Evolutionary conservation across 495 filamentous ascomycete genomes (phyloP), one percentile per base, ranked within the genome.

Genomic region (Immersiella caudata): DNA sequence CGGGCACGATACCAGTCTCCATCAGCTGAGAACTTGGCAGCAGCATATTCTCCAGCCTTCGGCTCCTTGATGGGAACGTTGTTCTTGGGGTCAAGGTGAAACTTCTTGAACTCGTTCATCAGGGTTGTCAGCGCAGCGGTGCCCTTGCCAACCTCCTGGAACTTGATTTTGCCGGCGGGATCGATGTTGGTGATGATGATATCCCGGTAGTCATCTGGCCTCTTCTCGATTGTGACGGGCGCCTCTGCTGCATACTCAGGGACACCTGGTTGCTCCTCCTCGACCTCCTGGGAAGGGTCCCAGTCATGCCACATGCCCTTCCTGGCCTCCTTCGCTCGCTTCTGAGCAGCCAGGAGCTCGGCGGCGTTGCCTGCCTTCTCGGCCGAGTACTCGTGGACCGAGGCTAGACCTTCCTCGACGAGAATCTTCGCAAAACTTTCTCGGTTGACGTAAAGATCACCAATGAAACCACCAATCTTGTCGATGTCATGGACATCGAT

Each of bases 401-500:
- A 89, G 20, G 96, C 96, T 29, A 97, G 79, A 57, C 96, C 96
- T 79, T 98, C 96, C 78, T 98, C 95, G 2, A 98, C 86, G 7
- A 99, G 88, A 12, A 93, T 75, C 81, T 96, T 97, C 71, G 95
- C 92, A 79, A 99, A 94, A 81, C 92, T 97, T 79, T 97, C 94
- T 50, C 94, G 92, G 83, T 94, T 95, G 74, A 98, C 84, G 71
- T 94, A 97, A 1, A 99, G 86, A 18, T 91, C 91, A 57, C 96
- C 96, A 70, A 99, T 97, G 83, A 99, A 99, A 63, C 94, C 96
- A 70, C 96, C 96, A 35, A 92, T 89, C 82, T 97, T 97, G 81
- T 99, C 96, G 62, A 92, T 91, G 73, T 93, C 93, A 78, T 96
- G 91, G 11, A 99, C 89, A 67, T 98, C 93, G 66, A 99, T 92